Percentiles rank a stretch among this genome's conserved stretches.
These are phyloP conservation scores for Fragaria iinumae DNA, from an alignment of 306 rosid species.

Conservation along the genomic window DNA sequence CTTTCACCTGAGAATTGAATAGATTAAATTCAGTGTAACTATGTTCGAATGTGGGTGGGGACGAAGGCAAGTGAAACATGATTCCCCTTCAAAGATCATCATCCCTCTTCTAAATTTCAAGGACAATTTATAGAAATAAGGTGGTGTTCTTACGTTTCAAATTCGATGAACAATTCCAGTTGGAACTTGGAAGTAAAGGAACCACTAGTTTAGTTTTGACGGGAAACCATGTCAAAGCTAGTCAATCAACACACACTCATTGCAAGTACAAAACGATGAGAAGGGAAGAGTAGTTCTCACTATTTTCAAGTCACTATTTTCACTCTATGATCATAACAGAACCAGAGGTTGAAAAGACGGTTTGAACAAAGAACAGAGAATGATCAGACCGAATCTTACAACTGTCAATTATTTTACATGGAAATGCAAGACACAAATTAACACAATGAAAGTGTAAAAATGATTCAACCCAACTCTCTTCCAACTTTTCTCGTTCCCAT, in stretches of 20 bases:
- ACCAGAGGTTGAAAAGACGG: neutral
- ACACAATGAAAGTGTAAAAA: neutral
- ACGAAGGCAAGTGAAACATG: neutral
- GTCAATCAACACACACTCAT: neutral
- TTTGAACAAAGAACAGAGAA: neutral
- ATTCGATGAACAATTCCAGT: no score
- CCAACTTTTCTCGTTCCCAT: neutral
- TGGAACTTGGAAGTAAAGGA: no score
- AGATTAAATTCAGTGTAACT: neutral
- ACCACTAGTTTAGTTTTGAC: no score
- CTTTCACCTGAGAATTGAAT: neutral
- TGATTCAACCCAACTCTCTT: neutral
- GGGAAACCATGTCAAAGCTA: neutral
- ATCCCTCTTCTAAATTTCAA: neutral
- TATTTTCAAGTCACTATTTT: neutral
- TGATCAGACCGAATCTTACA: neutral
- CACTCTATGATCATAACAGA: neutral
- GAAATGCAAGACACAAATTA: slow-evolving; percentile 16
- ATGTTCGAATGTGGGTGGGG: neutral
- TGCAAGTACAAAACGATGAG: neutral
- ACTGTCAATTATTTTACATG: slow-evolving; percentile 7
- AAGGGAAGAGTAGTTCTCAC: neutral
- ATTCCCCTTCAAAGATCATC: no score
- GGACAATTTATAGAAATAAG: no score
- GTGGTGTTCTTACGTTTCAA: neutral